Evolutionary conservation across 257 asterid species (phyloP).

Genomic region (Mentha longifolia): DNA sequence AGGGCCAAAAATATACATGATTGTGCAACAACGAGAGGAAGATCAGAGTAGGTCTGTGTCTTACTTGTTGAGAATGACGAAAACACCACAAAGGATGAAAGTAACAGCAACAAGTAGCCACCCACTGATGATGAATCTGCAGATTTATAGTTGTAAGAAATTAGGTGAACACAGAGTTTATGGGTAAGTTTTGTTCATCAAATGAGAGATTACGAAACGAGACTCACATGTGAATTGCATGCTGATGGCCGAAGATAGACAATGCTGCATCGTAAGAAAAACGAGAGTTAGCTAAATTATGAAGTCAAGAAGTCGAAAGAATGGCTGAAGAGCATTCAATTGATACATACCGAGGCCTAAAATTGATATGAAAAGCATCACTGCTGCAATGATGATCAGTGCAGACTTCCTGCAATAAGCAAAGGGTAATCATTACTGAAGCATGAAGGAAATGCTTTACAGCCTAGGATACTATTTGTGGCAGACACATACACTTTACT

Average conservation of each 20-base stretch:
- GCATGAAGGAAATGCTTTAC: neutral
- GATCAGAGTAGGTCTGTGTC: constrained; percentile 22
- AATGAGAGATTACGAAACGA: neutral
- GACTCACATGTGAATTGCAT: constrained; percentile 74
- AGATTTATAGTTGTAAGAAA: constrained; percentile 28
- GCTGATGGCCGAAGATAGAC: constrained; percentile 81
- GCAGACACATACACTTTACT: constrained; percentile 66
- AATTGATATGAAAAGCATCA: constrained; percentile 81
- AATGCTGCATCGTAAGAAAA: constrained; percentile 53
- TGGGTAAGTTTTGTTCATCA: neutral
- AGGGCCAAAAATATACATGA: neutral
- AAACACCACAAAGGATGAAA: constrained; percentile 84
- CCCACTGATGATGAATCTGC: constrained; percentile 92
- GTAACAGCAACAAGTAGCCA: constrained; percentile 92
- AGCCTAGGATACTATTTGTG: neutral
- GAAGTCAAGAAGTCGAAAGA: constrained; percentile 17
- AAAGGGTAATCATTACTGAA: constrained; percentile 21
- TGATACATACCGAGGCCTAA: constrained; percentile 82
- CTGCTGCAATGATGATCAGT: constrained; percentile 68
- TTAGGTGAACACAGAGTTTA: neutral
- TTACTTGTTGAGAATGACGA: constrained; percentile 81
- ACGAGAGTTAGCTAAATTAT: constrained; percentile 19
- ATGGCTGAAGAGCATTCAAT: neutral
- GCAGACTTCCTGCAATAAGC: constrained; percentile 66
- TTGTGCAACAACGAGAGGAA: neutral